These are phyloP conservation scores for Camillea tinctor DNA, from an alignment of 2,329 filamentous ascomycete species.

Conservation along the genomic window DNA sequence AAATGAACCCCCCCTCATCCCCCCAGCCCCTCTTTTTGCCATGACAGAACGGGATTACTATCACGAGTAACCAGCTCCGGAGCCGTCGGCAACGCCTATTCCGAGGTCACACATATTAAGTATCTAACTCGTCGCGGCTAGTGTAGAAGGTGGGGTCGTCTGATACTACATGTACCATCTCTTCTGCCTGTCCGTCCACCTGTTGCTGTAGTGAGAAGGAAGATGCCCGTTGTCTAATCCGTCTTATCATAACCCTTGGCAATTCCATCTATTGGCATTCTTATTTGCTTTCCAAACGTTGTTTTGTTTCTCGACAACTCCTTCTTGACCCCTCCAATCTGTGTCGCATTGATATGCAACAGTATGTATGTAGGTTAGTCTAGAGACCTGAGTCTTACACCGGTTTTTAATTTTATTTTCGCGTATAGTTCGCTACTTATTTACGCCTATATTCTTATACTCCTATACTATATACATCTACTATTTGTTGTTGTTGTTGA, in stretches of 20 bases:
- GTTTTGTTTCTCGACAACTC: neutral
- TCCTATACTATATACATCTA: too few species aligned
- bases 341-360: neutral
- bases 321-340: constrained; percentile 1
- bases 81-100: neutral
- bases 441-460: too few species aligned
- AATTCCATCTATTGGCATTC: neutral
- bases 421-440: neutral
- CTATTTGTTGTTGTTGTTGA: neutral
- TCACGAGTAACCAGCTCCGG: neutral
- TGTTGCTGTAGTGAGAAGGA: neutral
- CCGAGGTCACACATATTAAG: neutral
- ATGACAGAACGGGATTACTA: neutral
- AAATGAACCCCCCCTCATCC: neutral
- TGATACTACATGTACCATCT: neutral
- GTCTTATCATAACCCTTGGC: neutral
- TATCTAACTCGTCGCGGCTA: neutral
- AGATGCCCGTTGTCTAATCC: neutral
- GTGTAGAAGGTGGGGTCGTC: neutral
- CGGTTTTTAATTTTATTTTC: neutral
- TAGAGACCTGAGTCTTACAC: constrained; percentile 4
- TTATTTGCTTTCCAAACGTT: neutral
- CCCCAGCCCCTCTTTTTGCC: neutral
- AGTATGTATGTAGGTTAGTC: neutral
- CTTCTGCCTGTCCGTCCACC: neutral